Evolutionary conservation across 2,329 filamentous ascomycete species (phyloP), one percentile per base, ranked within the genome.

Genomic region (Neofusicoccum sp.): DNA sequence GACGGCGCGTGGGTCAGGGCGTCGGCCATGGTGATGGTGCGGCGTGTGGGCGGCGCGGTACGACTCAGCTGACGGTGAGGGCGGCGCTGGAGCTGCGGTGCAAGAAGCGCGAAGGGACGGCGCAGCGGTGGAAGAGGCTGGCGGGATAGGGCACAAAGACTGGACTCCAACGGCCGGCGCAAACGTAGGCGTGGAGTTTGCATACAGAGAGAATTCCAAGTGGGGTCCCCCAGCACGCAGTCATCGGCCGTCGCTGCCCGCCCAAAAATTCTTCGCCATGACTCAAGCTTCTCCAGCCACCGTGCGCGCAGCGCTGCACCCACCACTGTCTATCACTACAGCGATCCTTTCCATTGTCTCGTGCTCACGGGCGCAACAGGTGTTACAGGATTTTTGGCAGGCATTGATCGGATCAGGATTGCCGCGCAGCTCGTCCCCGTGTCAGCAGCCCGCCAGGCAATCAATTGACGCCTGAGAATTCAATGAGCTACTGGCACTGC

Each of bases 241-340:
- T 45, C 54, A 58, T 45, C 54, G 54, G 6, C 12, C 31, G n/a
- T 6, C 22, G 22, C 39, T n/a, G 54, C 31, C 22, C 54, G 37
- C 39, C 54, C 54, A 58, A 58, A 56, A 58, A 33, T 45, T 58
- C 28, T 43, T 45, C 28, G 4, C 14, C 31, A 58, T 58, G 54
- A 58, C 39, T 58, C 54, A 58, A 16, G 54, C 31, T 29, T 34
- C 54, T 36, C 39, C 54, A 45, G 54, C 54, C 54, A 58, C 54
- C 29, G n/a, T 5, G 39, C n/a, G 54, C 54, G 28, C 54, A 28
- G 14, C 54, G 29, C 41, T 31, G n/a, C 41, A 41, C 54, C 31
- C 54, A 36, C 45, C 41, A 28, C 31, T 22, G 54, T n/a, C 29
- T 31, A 45, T 41, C 52, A 16, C 28, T 12, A 28, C 14, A 39